Percentiles rank a stretch among this genome's conserved stretches.
Conservation (phyloP, 805 yeast species). For the Candida easanensis region DNA sequence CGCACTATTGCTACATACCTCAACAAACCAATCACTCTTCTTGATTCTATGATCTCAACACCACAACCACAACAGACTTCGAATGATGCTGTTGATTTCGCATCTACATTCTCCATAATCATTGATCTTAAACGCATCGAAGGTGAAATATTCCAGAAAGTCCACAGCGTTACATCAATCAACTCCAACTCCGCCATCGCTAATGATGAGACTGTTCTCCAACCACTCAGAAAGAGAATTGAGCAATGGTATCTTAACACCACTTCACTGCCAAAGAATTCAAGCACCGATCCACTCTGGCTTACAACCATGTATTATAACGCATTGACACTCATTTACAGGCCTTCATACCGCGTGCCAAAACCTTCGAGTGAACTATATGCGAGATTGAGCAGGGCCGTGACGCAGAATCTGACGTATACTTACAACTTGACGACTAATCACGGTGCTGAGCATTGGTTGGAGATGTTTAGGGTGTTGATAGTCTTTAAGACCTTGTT, state of each 20-base stretch:
- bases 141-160: conserved; percentile 43
- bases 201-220: conserved; percentile 13
- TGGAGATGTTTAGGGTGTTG: conserved; percentile 46
- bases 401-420: conserved; percentile 44
- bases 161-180: conserved; percentile 44
- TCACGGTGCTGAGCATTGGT: conserved; percentile 35
- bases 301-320: conserved; percentile 44
- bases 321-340: conserved; percentile 42
- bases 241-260: conserved; percentile 36
- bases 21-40: conserved; percentile 50
- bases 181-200: conserved; percentile 20
- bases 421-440: conserved; percentile 44
- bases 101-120: conserved; percentile 40
- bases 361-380: conserved; percentile 40
- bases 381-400: conserved; percentile 42
- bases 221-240: conserved; percentile 21
- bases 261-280: conserved; percentile 9
- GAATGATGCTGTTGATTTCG: conserved; percentile 38
- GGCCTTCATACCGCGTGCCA: conserved; percentile 49
- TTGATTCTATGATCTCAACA: conserved; percentile 49
- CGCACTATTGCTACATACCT: conserved; percentile 47
- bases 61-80: conserved; percentile 40
- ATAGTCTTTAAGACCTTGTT: conserved; percentile 46
- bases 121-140: conserved; percentile 47
- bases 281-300: conserved; percentile 26